Evolutionary conservation across 768 basidiomycete genomes (phyloP), one percentile per base, ranked within the genome.

Genomic region (Leccinum rimulosum): DNA sequence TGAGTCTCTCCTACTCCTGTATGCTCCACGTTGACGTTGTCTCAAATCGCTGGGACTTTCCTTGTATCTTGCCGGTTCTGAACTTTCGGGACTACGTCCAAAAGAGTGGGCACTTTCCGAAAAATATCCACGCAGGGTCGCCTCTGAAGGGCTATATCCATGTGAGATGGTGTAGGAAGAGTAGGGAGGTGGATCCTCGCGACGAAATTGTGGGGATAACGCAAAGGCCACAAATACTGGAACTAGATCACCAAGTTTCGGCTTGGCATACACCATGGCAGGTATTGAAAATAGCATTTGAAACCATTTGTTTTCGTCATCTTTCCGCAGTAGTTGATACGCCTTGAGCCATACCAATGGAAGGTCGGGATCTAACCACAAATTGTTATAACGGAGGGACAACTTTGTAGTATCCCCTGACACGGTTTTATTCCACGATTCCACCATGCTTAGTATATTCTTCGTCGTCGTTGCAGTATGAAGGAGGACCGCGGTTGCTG

Each of bases 221-320:
- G 64, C 61, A 54, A 76, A 73, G 4, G 76, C 67, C 10, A 77
- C 48, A 25, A 33, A 17, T 56, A 62, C 19, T 19, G 50, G 50
- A 10, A 52, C 50, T 9, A 35, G 31, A 33, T 52, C 50, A 12
- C 19, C 35, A 2, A 52, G 31, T 14, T 52, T 3, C 6, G 50
- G 28, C 19, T 33, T 35, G 5, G 50, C 50, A 52, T 52, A 52
- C 6, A 4, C 31, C 31, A 52, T 52, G 31, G 50, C 31, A 35
- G 50, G 50, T 12, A 52, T 31, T 1, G 50, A 35, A 33, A 52
- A 52, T 22, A 52, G 50, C 14, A 52, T 14, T 19, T 52, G 50
- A 52, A 19, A 52, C 50, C 50, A 52, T 52, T 35, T 52, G 1
- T 27, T 19, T 35, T 35, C 50, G 3, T 52, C 12, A 25, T 57